Evolutionary conservation across 73 alveolate genomes (phyloP), one percentile per base, ranked within the genome.

Genomic region (Urostyla sp.): DNA sequence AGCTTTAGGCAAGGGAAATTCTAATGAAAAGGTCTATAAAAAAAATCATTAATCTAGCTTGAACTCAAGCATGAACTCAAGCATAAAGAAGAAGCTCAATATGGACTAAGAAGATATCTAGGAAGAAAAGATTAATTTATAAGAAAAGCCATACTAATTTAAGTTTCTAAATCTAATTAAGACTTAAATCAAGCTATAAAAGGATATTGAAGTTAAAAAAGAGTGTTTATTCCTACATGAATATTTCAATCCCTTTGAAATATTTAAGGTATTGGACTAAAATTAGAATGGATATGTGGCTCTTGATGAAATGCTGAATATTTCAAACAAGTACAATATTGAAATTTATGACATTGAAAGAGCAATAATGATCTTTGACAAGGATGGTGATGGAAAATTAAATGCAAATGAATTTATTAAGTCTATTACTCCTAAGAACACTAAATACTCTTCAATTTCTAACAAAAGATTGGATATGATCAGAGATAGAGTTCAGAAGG

Each of bases 161-260:
- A 73, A 48, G 51, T 51, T 44, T 48, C 24, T 73, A 6, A 34
- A 23, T 23, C 46, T 48, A 20, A 44, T 73, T 15, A 73, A 51
- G 74, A 31, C 50, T 52, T 34, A 48, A 21, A 73, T 73, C 40
- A 50, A 36, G 20, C 73, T 50, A 35, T 55, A 73, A 20, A 51
- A 48, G 48, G 54, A 73, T 27, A 30, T 73, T 2, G 85, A 73
- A 20, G 32, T 73, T 5, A 23, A 73, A 46, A 73, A 73, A 36
- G 74, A 73, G 44, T 52, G 50, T 27, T 34, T 73, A 37, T 48
- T 37, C 60, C 53, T 24, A 13, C 30, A 73, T 61, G 5, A 21
- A 1, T 7, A 6, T 30, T 73, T 18, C 51, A 73, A 53, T 36
- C n/a, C 85, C 0, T 16, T 26, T 1, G 75, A 73, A 28, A 57